A percentile compares a stretch with the other conserved stretches of the same genome.
These are phyloP conservation scores for Cercophora samala DNA, from an alignment of 495 filamentous ascomycete species.

Conservation along the genomic window DNA sequence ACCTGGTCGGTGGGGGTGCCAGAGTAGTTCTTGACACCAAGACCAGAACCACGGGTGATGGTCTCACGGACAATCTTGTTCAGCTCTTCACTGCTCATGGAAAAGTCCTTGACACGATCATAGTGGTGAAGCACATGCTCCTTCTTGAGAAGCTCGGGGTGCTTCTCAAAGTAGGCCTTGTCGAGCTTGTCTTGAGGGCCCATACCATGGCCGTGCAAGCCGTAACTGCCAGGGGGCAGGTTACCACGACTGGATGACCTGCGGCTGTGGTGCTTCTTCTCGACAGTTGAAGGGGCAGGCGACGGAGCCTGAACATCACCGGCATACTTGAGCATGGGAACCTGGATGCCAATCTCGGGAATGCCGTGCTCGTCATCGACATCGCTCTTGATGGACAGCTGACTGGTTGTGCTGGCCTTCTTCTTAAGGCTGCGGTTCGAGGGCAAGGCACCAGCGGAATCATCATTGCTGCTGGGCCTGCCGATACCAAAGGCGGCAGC, in stretches of 20 bases:
- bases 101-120: conserved; percentile 72
- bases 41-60: conserved; percentile 59
- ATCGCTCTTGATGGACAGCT: conserved; percentile 48
- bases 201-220: conserved; percentile 78
- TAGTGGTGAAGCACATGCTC: conserved; percentile 52
- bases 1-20: conserved; percentile 77
- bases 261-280: conserved; percentile 63
- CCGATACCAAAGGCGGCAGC: conserved; percentile 81
- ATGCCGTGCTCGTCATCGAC: conserved; percentile 76
- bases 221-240: conserved; percentile 73
- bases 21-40: conserved; percentile 55
- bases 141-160: conserved; percentile 75
- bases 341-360: conserved; percentile 81
- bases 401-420: conserved; percentile 58
- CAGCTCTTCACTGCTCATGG: conserved; percentile 85
- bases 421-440: conserved; percentile 52
- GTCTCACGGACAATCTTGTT: conserved; percentile 84
- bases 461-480: conserved; percentile 52
- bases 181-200: conserved; percentile 70
- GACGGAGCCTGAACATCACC: conserved; percentile 97
- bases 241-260: conserved; percentile 47
- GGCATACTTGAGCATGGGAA: conserved; percentile 91
- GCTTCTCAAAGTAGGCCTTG: conserved; percentile 84
- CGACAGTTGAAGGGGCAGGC: conserved; percentile 58
- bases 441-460: conserved; percentile 29